These are phyloP conservation scores for Vitellaria paradoxa DNA, from an alignment of 179 eudicot genomes.

Conservation along the genomic window DNA sequence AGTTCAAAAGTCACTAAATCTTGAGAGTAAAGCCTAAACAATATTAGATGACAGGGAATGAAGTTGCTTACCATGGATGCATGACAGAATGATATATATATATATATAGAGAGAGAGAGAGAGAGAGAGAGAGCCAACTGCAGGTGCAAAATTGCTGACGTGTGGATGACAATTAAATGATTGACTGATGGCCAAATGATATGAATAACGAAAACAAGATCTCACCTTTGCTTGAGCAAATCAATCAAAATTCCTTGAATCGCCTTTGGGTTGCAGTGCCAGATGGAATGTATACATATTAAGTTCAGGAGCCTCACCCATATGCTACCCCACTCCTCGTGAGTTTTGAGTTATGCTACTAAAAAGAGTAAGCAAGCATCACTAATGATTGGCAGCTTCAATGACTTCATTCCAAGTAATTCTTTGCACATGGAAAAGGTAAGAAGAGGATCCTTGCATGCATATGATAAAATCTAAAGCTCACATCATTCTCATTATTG, in stretches of 20 bases:
- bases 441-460: no score
- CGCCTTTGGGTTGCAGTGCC: neutral
- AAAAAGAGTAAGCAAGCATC: no score
- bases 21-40: neutral
- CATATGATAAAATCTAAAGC: no score
- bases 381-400: no score
- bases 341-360: no score
- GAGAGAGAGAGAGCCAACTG: neutral
- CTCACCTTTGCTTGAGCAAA: neutral
- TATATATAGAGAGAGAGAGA: neutral
- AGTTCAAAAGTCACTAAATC: no score
- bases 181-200: slow-evolving; percentile 2
- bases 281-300: neutral
- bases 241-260: neutral
- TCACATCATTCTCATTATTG: no score
- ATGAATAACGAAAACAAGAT: neutral
- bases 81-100: no score
- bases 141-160: slow-evolving; percentile 1
- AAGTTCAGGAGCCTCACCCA: no score
- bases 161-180: slow-evolving; percentile 7
- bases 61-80: neutral
- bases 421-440: no score
- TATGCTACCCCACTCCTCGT: no score
- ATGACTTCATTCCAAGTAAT: no score
- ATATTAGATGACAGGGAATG: neutral